Evolutionary conservation across 345 rosid genomes (phyloP), one percentile per base, ranked within the genome.

Genomic region (Eucalyptus cloeziana): DNA sequence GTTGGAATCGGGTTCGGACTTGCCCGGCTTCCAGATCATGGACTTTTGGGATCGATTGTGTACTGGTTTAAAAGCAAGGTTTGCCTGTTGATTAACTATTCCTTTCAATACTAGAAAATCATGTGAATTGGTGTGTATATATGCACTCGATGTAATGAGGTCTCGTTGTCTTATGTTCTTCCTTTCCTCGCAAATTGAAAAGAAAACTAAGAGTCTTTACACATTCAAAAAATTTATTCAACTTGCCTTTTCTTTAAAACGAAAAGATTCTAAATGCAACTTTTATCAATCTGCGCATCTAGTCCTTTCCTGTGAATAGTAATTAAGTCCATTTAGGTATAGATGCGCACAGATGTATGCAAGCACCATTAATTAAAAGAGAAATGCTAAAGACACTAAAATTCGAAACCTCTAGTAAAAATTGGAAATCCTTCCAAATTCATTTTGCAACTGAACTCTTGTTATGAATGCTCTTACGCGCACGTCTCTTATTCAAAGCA

Each of bases 11-110:
- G 40, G 40, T 40, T 40, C 40, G 40, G 40, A 40, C 40, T 40
- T 40, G 40, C 40, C 40, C 56, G 99, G 98, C 52, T 89, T 92
- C 50, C 97, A 94, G 87, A 88, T 97, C 93, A 96, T 97, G 96
- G 96, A 95, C 12, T 94, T 97, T 81, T 96, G 98, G 98, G 98
- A 96, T 89, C 98, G 98, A n/a, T 87, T 96, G 47, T 97, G 99
- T 91, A 92, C 92, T 4, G 95, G 95, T 60, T 89, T 97, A 85
- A 94, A 91, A 91, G 99, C 98, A 89, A 96, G 98, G 99, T 97
- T 89, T 91, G 89, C 58, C 45, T 49, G 11, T 16, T 31, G 33
- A 69, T 33, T 79, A 49, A n/a, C 33, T 21, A 21, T 27, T 88
- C 51, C 31, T 87, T 58, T 87, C 31, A 27, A 12, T 33, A 19